These are phyloP conservation scores for Cupressus sempervirens DNA, from an alignment of 75 land plant genomes.

Conservation along the genomic window DNA sequence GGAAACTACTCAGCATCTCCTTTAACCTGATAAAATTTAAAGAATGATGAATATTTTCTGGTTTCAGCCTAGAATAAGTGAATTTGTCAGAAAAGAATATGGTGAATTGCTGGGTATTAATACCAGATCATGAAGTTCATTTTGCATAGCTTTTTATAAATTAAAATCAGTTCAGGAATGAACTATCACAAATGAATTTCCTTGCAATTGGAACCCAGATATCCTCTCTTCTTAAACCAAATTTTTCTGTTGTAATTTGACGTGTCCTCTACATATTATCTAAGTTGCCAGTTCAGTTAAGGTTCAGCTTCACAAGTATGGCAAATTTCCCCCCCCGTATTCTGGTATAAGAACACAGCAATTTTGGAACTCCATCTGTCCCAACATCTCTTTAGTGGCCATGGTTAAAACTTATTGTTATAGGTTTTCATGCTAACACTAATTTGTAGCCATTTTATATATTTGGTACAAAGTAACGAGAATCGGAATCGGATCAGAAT, in stretches of 20 bases:
- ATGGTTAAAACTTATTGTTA: too few relatives aligned
- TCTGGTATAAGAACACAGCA: neutral
- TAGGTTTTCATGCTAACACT: too few relatives aligned
- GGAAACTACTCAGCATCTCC: neutral
- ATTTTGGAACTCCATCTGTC: neutral
- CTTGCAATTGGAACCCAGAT: neutral
- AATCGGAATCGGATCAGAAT: too few relatives aligned
- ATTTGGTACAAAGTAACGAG: too few relatives aligned
- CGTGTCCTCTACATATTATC: too few relatives aligned
- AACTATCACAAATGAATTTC: neutral
- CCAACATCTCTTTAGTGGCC: neutral
- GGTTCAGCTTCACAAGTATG: too few relatives aligned
- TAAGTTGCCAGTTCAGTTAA: too few relatives aligned
- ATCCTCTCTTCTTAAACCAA: neutral
- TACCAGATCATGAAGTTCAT: neutral
- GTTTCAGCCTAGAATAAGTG: neutral
- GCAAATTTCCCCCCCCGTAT: too few relatives aligned
- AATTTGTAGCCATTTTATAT: too few relatives aligned
- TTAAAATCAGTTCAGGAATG: neutral
- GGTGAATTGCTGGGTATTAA: neutral
- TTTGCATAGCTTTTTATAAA: neutral
- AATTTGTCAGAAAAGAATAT: neutral
- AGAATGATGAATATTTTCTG: neutral
- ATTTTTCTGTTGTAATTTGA: neutral
- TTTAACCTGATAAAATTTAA: neutral